A percentile compares a stretch with the other conserved stretches of the same genome.
These are phyloP conservation scores for Alternaria triticimaculans DNA, from an alignment of 2,329 filamentous ascomycete species.

Conservation along the genomic window DNA sequence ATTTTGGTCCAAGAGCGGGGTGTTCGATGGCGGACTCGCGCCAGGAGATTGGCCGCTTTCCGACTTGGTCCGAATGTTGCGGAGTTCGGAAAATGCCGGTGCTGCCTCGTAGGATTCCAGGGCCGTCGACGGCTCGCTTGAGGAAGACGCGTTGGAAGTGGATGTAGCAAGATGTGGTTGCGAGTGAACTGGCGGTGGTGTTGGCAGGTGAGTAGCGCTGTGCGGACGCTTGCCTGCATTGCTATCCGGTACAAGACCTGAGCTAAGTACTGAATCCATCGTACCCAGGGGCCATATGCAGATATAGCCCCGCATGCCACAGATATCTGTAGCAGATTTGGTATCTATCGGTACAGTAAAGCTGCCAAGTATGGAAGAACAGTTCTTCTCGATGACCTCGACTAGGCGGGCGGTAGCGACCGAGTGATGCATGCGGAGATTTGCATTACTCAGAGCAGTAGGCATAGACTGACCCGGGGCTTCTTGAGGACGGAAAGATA, in stretches of 20 bases:
- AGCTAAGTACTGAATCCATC: conserved; percentile 34
- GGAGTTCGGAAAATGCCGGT: conserved; percentile 8
- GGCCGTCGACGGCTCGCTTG: conserved; percentile 1
- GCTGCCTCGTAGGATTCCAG: conserved; percentile 7
- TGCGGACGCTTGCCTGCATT: conserved; percentile 10
- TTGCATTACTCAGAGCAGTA: conserved; percentile 18
- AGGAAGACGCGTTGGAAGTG: conserved; percentile 1
- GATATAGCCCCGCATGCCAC: conserved; percentile 38
- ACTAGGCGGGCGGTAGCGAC: conserved; percentile 29
- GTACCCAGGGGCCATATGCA: conserved; percentile 36
- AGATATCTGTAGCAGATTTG: conserved; percentile 30
- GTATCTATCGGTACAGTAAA: conserved; percentile 35
- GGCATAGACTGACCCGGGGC: conserved; percentile 3
- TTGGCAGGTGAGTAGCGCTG: not conserved
- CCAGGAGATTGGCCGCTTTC: not conserved
- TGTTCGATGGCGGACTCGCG: not conserved
- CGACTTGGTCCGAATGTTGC: not conserved
- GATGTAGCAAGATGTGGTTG: not conserved
- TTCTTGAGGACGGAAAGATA: not conserved
- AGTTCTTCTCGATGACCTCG: conserved; percentile 31
- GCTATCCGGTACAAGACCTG: conserved; percentile 34
- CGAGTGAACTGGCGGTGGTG: not conserved
- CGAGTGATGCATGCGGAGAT: conserved; percentile 24
- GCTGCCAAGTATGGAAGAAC: conserved; percentile 30
- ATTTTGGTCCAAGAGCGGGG: not conserved